Base-by-base conservation (phyloP, 1,284 basidiomycete species). In the Fomitopsis schrenkii region DNA sequence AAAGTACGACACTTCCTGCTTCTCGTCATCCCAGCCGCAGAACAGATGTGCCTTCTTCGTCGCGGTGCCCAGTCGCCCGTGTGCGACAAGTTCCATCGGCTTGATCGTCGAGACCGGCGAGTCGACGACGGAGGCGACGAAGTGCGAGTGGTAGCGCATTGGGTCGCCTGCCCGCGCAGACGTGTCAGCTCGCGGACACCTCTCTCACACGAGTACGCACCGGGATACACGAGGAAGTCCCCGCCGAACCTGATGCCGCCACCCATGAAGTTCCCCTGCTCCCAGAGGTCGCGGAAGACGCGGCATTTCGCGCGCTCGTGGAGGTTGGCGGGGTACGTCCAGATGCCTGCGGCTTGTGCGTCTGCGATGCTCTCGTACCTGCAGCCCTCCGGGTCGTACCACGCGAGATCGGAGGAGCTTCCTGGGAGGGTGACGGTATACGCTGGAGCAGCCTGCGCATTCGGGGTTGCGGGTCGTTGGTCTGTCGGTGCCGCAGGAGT, bases 21-120 rank as follows among this genome's bases (percentile, higher is more conserved):
- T 84, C 48, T 82, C 81, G 56, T 92, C 86, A 70, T 96, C 86
- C 90, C 91, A 97, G 45, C 88, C 86, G 69, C 95, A 97, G 6
- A 99, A 73, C 35, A 99, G 75, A 72, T 98, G 96, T 0, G 95
- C 88, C 77, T 99, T 99, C 74, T 98, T 99, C 3, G 97, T 98
- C 0, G 94, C 97, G 0, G 97, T 99, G 0, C 97, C 97, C 45
- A 99, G 77, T 36, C 97, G 83, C 5, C 97, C 97, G 72, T 95
- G 95, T 0, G 97, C 95, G 19, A 99, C 91, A 46, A 99, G 84
- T 71, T 97, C 94, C 83, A 95, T 91, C 2, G 95, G 95, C 44
- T 83, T 80, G 58, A 98, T 79, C 0, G 80, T 70, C 10, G 85
- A 75, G 8, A 78, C 72, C 1, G 86, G 83, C 0, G 88, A 85